Evolutionary conservation across 352 stramenopile genomes (phyloP).

Genomic region (Salisapilia sapeloensis): DNA sequence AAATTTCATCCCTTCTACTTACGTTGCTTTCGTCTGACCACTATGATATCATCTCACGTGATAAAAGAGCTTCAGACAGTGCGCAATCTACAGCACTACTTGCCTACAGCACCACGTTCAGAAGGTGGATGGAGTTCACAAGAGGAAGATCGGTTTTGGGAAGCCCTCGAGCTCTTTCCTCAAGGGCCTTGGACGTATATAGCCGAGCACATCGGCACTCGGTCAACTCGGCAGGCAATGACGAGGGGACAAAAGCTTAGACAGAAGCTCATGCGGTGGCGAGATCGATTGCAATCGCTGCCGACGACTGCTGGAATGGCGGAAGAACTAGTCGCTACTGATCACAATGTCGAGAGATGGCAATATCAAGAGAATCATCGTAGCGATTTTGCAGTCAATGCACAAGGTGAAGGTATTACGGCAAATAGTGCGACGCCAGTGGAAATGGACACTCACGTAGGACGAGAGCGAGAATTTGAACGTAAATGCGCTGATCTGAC

Average conservation of each 20-base stretch:
- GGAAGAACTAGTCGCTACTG: constrained; percentile 12
- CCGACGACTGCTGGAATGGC: too few relatives aligned
- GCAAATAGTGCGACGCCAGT: too few relatives aligned
- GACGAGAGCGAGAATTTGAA: neutral
- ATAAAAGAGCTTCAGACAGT: constrained; percentile 16
- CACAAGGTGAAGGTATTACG: neutral
- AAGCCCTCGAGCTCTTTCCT: constrained; percentile 35
- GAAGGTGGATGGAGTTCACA: constrained; percentile 25
- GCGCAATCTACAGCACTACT: constrained; percentile 15
- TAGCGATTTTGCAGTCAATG: neutral
- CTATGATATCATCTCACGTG: constrained; percentile 19
- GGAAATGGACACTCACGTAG: constrained; percentile 1
- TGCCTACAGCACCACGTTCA: constrained; percentile 12
- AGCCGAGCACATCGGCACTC: constrained; percentile 35
- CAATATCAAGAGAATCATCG: constrained; percentile 2
- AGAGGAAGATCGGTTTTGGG: constrained; percentile 34
- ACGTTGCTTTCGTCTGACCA: too few relatives aligned
- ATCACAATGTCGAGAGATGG: constrained; percentile 9
- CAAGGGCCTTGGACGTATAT: constrained; percentile 45
- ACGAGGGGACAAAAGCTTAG: constrained; percentile 52
- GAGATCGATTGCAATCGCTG: too few relatives aligned
- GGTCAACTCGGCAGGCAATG: constrained; percentile 46
- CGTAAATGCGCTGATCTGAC: too few relatives aligned
- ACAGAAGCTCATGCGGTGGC: constrained; percentile 42
- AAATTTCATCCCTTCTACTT: too few relatives aligned